These are phyloP conservation scores for Chlorencoelia australis DNA, from an alignment of 2,329 filamentous ascomycete species.

Conservation along the genomic window DNA sequence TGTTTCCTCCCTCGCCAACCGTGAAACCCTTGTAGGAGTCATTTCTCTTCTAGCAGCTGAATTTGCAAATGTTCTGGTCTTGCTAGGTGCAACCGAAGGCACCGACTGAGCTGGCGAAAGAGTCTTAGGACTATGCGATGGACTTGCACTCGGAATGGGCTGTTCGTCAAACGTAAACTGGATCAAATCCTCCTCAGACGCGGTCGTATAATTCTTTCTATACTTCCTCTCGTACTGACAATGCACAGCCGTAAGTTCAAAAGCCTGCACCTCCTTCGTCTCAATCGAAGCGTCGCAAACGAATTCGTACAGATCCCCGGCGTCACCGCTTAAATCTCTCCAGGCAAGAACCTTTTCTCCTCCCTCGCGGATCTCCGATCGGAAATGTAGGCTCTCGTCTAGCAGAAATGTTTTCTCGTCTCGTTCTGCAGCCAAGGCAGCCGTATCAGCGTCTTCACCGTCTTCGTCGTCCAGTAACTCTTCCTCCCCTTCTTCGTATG, in stretches of 20 bases:
- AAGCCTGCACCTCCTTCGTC: slow-evolving; percentile 63
- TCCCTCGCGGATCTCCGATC: slow-evolving; percentile 69
- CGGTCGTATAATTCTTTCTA: slow-evolving; percentile 66
- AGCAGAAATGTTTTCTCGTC: slow-evolving; percentile 97
- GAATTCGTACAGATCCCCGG: slow-evolving; percentile 94
- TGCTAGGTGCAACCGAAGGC: slow-evolving; percentile 11
- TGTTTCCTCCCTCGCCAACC: slow-evolving; percentile 12
- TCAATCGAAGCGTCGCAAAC: slow-evolving; percentile 73
- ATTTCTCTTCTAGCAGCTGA: slow-evolving; percentile 33
- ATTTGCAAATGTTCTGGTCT: slow-evolving; percentile 31
- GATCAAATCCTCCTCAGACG: slow-evolving; percentile 68
- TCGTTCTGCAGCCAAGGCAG: slow-evolving; percentile 66
- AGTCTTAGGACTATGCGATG: slow-evolving; percentile 46
- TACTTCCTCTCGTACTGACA: slow-evolving; percentile 98
- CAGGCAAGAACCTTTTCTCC: slow-evolving; percentile 85
- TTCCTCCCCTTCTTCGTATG: slow-evolving; percentile 95
- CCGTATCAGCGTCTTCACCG: slow-evolving; percentile 67
- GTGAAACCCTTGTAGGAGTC: slow-evolving; percentile 10
- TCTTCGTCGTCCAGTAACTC: slow-evolving; percentile 85
- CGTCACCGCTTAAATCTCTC: slow-evolving; percentile 89
- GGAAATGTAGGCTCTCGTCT: slow-evolving; percentile 84
- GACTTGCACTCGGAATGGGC: slow-evolving; percentile 51
- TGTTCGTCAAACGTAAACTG: slow-evolving; percentile 71
- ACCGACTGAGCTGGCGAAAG: slow-evolving; percentile 21
- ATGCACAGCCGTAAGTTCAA: slow-evolving; percentile 74